Conservation (phyloP, 257 asterid genomes). For the Forsythia suspensa region DNA sequence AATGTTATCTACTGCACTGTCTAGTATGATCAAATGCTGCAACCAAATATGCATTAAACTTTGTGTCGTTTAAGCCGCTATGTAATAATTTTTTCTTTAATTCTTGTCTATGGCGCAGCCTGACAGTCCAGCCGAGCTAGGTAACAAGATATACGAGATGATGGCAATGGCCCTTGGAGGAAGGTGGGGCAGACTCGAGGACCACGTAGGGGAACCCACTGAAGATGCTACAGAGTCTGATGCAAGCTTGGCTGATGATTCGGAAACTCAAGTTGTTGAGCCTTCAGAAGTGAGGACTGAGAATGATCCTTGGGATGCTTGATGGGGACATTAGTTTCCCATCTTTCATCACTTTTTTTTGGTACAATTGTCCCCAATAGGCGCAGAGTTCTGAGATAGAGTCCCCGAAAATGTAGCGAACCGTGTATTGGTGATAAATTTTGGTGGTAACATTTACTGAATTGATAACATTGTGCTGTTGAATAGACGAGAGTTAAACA, state of each 20-base stretch:
- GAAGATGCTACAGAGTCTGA: slow-evolving; percentile 31
- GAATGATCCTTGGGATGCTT: slow-evolving; percentile 73
- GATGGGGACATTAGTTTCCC: slow-evolving; percentile 3
- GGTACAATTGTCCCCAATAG: background rate
- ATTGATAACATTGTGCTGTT: too few relatives aligned
- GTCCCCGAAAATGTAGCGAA: background rate
- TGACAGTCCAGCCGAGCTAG: slow-evolving; percentile 92
- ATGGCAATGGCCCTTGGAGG: slow-evolving; percentile 99
- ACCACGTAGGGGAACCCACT: slow-evolving; percentile 27
- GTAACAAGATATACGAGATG: slow-evolving; percentile 96
- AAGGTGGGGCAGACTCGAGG: slow-evolving; percentile 89
- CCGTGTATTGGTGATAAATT: slow-evolving; percentile 7
- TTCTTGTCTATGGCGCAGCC: slow-evolving; percentile 53
- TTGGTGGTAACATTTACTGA: slow-evolving; percentile 4
- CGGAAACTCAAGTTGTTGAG: slow-evolving; percentile 61
- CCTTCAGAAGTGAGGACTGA: slow-evolving; percentile 95
- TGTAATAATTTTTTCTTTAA: background rate
- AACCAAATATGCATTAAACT: background rate
- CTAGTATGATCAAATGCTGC: background rate
- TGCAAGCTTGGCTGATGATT: slow-evolving; percentile 29
- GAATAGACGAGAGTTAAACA: too few relatives aligned
- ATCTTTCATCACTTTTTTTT: background rate
- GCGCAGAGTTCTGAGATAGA: background rate
- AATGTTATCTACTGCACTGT: background rate
- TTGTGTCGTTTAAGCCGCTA: background rate